Evolutionary conservation across 2,329 filamentous ascomycete species (phyloP).

Genomic region (Cladosporium sp.): DNA sequence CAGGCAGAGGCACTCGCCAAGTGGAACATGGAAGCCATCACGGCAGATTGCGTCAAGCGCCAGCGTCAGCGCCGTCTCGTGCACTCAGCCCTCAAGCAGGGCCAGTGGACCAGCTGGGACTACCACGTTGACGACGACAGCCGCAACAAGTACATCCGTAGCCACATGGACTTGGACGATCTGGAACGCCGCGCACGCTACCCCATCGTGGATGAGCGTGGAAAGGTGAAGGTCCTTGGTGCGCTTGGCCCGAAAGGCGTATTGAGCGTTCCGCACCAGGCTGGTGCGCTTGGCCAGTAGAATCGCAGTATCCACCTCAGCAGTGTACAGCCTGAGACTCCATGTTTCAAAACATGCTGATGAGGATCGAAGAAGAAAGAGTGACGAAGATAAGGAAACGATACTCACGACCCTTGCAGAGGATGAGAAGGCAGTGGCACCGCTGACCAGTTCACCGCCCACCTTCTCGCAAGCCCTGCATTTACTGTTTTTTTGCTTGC

Average conservation of each 20-base stretch:
- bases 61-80: constrained; percentile 76
- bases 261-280: constrained; percentile 27
- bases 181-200: constrained; percentile 72
- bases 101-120: constrained; percentile 79
- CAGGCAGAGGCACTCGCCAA: constrained; percentile 66
- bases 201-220: constrained; percentile 52
- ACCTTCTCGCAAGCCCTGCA: neutral
- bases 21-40: constrained; percentile 80
- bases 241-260: constrained; percentile 21
- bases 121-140: constrained; percentile 69
- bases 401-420: constrained; percentile 8
- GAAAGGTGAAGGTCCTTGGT: constrained; percentile 28
- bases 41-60: constrained; percentile 66
- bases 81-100: constrained; percentile 73
- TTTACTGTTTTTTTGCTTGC: constrained; percentile 6
- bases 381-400: neutral
- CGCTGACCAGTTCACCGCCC: neutral
- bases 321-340: neutral
- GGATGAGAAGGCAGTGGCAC: neutral
- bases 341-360: neutral
- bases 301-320: neutral
- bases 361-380: neutral
- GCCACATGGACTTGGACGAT: constrained; percentile 74
- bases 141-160: constrained; percentile 71
- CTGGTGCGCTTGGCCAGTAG: constrained; percentile 31